Evolutionary conservation across 768 basidiomycete genomes (phyloP).

Genomic region (Rhizopogon vesiculosus): DNA sequence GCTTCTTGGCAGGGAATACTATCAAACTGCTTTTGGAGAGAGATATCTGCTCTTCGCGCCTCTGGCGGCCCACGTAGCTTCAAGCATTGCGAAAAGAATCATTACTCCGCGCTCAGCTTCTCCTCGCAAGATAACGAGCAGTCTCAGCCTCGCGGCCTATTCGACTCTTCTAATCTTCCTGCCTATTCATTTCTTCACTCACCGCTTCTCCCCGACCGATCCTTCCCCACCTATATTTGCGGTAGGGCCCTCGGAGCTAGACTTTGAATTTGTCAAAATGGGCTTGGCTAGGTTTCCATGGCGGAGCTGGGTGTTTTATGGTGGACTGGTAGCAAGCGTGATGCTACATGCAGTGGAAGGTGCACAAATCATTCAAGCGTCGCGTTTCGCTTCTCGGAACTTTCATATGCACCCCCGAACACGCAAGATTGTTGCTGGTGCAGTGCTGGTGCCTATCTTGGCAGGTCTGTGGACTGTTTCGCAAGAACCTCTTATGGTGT

Average conservation of each 20-base stretch:
- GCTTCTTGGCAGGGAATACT: slow-evolving; percentile 84
- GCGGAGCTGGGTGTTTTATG: slow-evolving; percentile 59
- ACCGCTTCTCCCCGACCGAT: slow-evolving; percentile 53
- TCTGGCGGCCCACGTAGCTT: slow-evolving; percentile 56
- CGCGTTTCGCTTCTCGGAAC: slow-evolving; percentile 33
- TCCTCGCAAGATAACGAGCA: slow-evolving; percentile 32
- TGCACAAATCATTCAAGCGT: slow-evolving; percentile 43
- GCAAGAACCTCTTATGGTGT: slow-evolving; percentile 53
- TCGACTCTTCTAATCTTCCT: slow-evolving; percentile 50
- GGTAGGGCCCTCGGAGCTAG: slow-evolving; percentile 72
- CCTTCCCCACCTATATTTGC: slow-evolving; percentile 44
- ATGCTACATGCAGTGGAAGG: slow-evolving; percentile 66
- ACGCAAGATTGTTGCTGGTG: slow-evolving; percentile 28
- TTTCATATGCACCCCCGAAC: slow-evolving; percentile 11
- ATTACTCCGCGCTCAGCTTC: slow-evolving; percentile 32
- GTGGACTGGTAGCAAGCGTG: slow-evolving; percentile 51
- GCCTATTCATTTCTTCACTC: slow-evolving; percentile 65
- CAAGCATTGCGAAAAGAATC: slow-evolving; percentile 57
- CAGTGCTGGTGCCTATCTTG: slow-evolving; percentile 46
- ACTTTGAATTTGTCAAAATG: slow-evolving; percentile 80
- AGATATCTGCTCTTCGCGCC: slow-evolving; percentile 64
- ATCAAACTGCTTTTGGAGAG: slow-evolving; percentile 70
- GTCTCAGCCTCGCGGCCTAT: slow-evolving; percentile 63
- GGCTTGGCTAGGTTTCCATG: slow-evolving; percentile 60
- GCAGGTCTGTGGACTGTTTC: slow-evolving; percentile 51